Conservation (phyloP, 352 stramenopile species). For the Phytopythium boreale region DNA sequence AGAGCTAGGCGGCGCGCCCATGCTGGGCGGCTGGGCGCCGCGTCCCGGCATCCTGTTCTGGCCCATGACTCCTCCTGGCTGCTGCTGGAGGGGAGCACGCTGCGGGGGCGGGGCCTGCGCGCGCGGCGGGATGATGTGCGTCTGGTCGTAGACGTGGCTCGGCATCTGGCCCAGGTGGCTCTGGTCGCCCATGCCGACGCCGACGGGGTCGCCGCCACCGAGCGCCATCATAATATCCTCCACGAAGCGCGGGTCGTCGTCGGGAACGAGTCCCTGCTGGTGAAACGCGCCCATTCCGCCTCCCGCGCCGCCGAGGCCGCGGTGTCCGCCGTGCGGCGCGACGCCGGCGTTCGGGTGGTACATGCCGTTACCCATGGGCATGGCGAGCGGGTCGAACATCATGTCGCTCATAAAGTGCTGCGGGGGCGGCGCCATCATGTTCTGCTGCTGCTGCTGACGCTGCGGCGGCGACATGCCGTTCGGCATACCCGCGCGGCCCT, state of each 20-base stretch:
- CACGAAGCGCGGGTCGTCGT: slow-evolving; percentile 67
- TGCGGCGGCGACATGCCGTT: slow-evolving; percentile 33
- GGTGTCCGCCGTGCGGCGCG: slow-evolving; percentile 36
- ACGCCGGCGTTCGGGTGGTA: slow-evolving; percentile 33
- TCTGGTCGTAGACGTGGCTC: slow-evolving; percentile 58
- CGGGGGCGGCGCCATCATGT: slow-evolving; percentile 26
- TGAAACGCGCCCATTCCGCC: slow-evolving; percentile 41
- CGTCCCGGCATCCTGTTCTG: slow-evolving; percentile 28
- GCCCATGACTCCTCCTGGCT: slow-evolving; percentile 23
- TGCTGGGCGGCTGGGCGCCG: slow-evolving; percentile 14
- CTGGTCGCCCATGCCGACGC: slow-evolving; percentile 46
- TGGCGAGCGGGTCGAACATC: slow-evolving; percentile 65
- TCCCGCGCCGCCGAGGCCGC: slow-evolving; percentile 19
- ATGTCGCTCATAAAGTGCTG: slow-evolving; percentile 79
- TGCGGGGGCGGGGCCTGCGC: slow-evolving; percentile 35
- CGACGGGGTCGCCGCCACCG: slow-evolving; percentile 43
- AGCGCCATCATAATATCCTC: slow-evolving; percentile 68
- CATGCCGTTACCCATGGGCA: slow-evolving; percentile 58
- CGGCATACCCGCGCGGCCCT: slow-evolving; percentile 30
- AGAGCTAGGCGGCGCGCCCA: slow-evolving; percentile 13
- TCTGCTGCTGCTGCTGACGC: slow-evolving; percentile 27
- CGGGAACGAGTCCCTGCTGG: slow-evolving; percentile 50
- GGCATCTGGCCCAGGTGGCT: slow-evolving; percentile 50
- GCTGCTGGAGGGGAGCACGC: slow-evolving; percentile 38
- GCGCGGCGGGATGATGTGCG: slow-evolving; percentile 45